These are phyloP conservation scores for Musa balbisiana DNA, from an alignment of 202 grass and related monocot species.

Conservation along the genomic window DNA sequence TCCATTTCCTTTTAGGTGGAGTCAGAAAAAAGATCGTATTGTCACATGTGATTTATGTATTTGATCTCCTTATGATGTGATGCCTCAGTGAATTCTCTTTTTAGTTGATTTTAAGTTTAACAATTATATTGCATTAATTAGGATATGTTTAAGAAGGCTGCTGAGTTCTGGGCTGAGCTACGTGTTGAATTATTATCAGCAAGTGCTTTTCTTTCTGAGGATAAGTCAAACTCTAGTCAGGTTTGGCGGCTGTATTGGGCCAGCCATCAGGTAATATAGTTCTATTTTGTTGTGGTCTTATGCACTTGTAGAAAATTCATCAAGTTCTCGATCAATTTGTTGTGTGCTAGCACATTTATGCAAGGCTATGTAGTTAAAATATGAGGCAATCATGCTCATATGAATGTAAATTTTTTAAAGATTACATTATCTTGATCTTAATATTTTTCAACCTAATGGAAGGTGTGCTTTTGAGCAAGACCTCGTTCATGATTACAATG, in stretches of 20 bases:
- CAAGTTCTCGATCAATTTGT: neutral
- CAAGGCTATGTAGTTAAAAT: too few species aligned
- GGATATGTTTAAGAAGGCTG: constrained; percentile 84
- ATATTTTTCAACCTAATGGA: neutral
- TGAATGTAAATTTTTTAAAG: neutral
- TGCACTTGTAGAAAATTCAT: neutral
- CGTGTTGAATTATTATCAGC: constrained; percentile 85
- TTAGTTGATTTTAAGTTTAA: neutral
- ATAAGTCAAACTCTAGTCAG: constrained; percentile 70
- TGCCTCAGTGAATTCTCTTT: too few species aligned
- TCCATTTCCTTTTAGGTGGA: neutral
- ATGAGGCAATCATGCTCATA: too few species aligned
- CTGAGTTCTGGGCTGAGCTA: constrained; percentile 75
- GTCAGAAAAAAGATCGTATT: neutral
- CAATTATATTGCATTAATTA: constrained; percentile 17
- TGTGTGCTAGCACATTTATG: neutral
- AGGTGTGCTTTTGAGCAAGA: neutral
- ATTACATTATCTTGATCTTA: neutral
- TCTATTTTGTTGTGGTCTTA: constrained; percentile 20
- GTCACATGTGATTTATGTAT: neutral
- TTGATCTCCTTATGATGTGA: too few species aligned
- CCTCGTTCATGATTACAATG: neutral
- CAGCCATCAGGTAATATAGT: constrained; percentile 76
- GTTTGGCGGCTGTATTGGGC: constrained; percentile 96
- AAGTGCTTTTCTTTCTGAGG: constrained; percentile 59